Evolutionary conservation across 495 filamentous ascomycete genomes (phyloP), one percentile per base, ranked within the genome.

Genomic region (Saxispiralis lemnorum): DNA sequence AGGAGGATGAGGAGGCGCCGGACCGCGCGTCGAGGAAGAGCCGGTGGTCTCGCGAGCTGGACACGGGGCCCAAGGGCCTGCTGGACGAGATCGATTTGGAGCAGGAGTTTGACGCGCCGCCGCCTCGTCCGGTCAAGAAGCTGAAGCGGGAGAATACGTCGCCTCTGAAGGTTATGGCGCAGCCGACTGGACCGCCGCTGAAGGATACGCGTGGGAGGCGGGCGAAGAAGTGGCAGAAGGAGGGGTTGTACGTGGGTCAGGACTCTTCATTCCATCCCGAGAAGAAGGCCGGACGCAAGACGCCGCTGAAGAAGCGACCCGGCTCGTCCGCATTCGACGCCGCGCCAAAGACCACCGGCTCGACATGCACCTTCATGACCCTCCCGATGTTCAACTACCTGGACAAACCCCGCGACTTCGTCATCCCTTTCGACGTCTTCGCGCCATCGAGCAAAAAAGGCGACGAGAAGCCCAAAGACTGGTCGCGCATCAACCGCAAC

Each of bases 161-260:
- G 63, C 38, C 59, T 19, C 40, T 48, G 41, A 63, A 61, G 46
- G 60, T 62, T 46, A 62, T 70, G 38, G 59, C 63, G 5, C 60
- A 59, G 20, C 55, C 53, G 37, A 65, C 54, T 46, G 52, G 34
- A 11, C 43, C 37, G 14, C 39, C 39, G 21, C n/a, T 30, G 39
- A 59, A 48, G 18, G 41, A 31, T 40, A 48, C 37, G 16, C 52
- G 42, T 28, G 32, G 36, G 36, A 46, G 52, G n/a, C 48, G 46
- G 38, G 51, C 32, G 18, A 62, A 63, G 46, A 46, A 73, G 31
- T 95, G 82, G 77, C 56, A 87, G 39, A 63, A 69, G 43, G 78
- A 84, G 53, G 88, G 88, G 1, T 61, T 97, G n/a, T 97, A 92
- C 54, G 73, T 83, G 3, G 89, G 88, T 14, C 89, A 95, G 54